Percentiles rank a stretch among this genome's conserved stretches.
These are phyloP conservation scores for Trametes punicea DNA, from an alignment of 768 basidiomycete species.

Conservation along the genomic window DNA sequence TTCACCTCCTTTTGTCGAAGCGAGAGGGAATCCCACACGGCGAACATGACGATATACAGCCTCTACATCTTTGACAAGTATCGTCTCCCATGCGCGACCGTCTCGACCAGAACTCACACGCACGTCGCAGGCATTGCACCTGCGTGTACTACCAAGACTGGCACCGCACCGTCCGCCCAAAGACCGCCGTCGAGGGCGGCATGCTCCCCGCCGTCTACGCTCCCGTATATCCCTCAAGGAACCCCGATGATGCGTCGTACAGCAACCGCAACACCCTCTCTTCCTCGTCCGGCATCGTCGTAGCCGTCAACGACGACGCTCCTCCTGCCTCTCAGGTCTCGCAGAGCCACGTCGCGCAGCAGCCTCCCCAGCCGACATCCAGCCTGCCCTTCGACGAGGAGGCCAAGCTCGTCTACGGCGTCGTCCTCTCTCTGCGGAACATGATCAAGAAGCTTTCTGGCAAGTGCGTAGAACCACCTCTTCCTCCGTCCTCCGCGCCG, in stretches of 20 bases:
- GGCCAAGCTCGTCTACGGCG: constrained; percentile 95
- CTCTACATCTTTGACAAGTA: constrained; percentile 93
- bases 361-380: constrained; percentile 42
- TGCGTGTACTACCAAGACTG: constrained; percentile 97
- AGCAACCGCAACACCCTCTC: constrained; percentile 55
- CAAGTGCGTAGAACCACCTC: constrained; percentile 46
- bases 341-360: constrained; percentile 33
- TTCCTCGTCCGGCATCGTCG: constrained; percentile 62
- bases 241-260: constrained; percentile 35
- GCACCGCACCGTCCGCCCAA: constrained; percentile 76
- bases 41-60: constrained; percentile 80
- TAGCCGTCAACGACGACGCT: constrained; percentile 54
- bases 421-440: constrained; percentile 84
- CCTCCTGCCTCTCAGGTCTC: constrained; percentile 19
- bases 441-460: constrained; percentile 95
- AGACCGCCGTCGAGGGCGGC: constrained; percentile 67
- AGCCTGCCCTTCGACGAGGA: constrained; percentile 94
- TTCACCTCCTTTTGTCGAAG: too few relatives aligned
- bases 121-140: constrained; percentile 69
- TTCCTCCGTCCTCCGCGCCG: neutral
- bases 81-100: constrained; percentile 22
- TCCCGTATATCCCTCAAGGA: constrained; percentile 48
- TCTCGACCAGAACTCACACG: neutral
- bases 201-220: constrained; percentile 80
- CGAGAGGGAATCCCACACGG: neutral